Evolutionary conservation across 768 basidiomycete species (phyloP), one percentile per base, ranked within the genome.

Genomic region (Gloeostereum incarnatum): DNA sequence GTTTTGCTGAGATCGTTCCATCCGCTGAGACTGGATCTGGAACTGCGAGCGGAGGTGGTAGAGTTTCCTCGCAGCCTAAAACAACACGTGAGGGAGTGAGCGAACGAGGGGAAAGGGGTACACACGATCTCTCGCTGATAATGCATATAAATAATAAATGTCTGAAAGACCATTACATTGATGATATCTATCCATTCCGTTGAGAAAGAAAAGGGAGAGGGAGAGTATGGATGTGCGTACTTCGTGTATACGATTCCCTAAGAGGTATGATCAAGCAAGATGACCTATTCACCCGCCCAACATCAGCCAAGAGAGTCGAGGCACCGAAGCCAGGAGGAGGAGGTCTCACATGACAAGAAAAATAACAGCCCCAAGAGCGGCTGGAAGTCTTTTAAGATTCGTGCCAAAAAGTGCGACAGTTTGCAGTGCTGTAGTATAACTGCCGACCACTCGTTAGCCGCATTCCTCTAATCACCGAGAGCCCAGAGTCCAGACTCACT

Each of bases 81-180:
- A 29, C 18, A 22, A 14, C 33, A 17, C 71, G n/a, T 14, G 17
- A 7, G 18, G 14, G 22, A 55, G 26, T 23, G 3, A 22, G 29
- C 16, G 16, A 3, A 25, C 13, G 16, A 14, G n/a, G 11, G 4
- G 3, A 8, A 31, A 21, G 13, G 35, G 29, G 16, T 31, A 43
- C 62, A 45, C 32, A 61, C 61, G 32, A 54, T 60, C 46, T 54
- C 53, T 32, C 51, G 45, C 24, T 43, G 43, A 36, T 50, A 52
- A 45, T 54, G 53, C 19, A 54, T 46, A 29, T 30, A 43, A 17
- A 43, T 27, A 13, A 43, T 19, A 29, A 44, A 81, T 1, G 55
- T 63, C 42, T 81, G 75, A 51, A 77, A 83, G 19, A 73, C 50
- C 32, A 71, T 37, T 43, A 78, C 75, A 58, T 69, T 62, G 42